Conservation (phyloP, 352 stramenopile species). For the Pythium apleroticum region DNA sequence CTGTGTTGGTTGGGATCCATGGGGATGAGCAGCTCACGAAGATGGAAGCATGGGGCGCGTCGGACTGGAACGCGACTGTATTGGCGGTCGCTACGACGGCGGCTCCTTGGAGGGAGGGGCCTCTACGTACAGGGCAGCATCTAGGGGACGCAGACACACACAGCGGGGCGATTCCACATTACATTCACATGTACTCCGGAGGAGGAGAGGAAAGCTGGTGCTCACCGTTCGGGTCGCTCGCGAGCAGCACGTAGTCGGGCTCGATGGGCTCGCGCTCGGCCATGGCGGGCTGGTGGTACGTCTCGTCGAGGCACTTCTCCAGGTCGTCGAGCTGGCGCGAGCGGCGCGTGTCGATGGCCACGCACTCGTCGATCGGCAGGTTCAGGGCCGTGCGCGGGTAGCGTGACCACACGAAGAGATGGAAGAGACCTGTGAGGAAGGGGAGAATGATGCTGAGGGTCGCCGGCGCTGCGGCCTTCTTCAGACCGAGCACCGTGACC, state of each 20-base stretch:
- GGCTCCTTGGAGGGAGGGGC: conserved; percentile 1
- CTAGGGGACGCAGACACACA: conserved; percentile 4
- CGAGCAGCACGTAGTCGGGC: conserved; percentile 74
- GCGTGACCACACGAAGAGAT: conserved; percentile 65
- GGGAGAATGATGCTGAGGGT: conserved; percentile 63
- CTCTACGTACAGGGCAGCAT: conserved; percentile 2
- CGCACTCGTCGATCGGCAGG: conserved; percentile 74
- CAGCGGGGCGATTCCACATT: neutral
- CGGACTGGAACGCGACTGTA: neutral
- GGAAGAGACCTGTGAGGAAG: conserved; percentile 65
- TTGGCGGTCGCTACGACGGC: neutral
- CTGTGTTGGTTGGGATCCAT: neutral
- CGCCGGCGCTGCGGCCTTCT: conserved; percentile 61
- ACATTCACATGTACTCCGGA: conserved; percentile 48
- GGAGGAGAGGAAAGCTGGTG: conserved; percentile 69
- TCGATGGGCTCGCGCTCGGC: conserved; percentile 59
- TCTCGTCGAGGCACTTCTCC: conserved; percentile 53
- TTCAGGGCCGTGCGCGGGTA: conserved; percentile 71
- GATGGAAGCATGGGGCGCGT: neutral
- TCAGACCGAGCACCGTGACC: conserved; percentile 66
- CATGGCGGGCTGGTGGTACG: conserved; percentile 72
- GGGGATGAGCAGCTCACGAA: neutral
- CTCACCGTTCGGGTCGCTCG: conserved; percentile 58
- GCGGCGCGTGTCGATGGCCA: conserved; percentile 66
- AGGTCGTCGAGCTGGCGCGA: conserved; percentile 53